Percentiles rank a stretch among this genome's conserved stretches.
phyloP scores from a whole-genome alignment of 106 monocot genomes.

The Agapanthus africanus region DNA sequence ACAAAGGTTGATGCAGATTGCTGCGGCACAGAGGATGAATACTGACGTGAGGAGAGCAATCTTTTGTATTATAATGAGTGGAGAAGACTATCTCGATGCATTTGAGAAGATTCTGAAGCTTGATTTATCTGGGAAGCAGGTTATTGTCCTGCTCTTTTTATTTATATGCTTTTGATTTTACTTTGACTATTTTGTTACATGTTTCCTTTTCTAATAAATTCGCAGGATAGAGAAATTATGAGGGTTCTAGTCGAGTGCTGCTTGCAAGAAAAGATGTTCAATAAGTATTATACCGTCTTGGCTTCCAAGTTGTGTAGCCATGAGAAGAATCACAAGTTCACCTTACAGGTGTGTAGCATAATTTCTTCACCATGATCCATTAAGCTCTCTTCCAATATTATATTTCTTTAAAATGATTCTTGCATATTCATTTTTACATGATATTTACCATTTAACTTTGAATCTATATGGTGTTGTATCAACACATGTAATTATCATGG shows the following conservation, averaged over 20 bases:
- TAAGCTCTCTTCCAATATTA: background rate
- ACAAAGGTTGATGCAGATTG: slow-evolving; percentile 78
- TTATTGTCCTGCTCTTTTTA: slow-evolving; percentile 1
- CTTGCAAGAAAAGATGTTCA: slow-evolving; percentile 87
- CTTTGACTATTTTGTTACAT: background rate
- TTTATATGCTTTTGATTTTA: slow-evolving; percentile 4
- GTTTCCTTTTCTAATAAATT: slow-evolving; percentile 2
- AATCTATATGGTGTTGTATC: too few species aligned
- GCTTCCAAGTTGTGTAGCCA: slow-evolving; percentile 92
- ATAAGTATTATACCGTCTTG: slow-evolving; percentile 81
- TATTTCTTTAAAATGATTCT: background rate
- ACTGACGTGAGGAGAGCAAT: slow-evolving; percentile 84
- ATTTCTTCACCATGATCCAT: background rate
- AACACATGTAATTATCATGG: background rate
- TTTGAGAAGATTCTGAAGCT: slow-evolving; percentile 91
- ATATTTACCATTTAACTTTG: background rate
- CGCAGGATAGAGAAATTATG: slow-evolving; percentile 91
- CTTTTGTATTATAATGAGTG: slow-evolving; percentile 93
- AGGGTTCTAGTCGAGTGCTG: slow-evolving; percentile 92
- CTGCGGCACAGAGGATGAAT: slow-evolving; percentile 86
- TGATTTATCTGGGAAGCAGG: slow-evolving; percentile 89
- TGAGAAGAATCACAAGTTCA: slow-evolving; percentile 94
- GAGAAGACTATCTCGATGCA: slow-evolving; percentile 89
- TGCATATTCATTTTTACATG: background rate
- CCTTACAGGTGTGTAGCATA: slow-evolving; percentile 54